phyloP scores from a whole-genome alignment of 257 asterid genomes.

The Lantana camara region DNA sequence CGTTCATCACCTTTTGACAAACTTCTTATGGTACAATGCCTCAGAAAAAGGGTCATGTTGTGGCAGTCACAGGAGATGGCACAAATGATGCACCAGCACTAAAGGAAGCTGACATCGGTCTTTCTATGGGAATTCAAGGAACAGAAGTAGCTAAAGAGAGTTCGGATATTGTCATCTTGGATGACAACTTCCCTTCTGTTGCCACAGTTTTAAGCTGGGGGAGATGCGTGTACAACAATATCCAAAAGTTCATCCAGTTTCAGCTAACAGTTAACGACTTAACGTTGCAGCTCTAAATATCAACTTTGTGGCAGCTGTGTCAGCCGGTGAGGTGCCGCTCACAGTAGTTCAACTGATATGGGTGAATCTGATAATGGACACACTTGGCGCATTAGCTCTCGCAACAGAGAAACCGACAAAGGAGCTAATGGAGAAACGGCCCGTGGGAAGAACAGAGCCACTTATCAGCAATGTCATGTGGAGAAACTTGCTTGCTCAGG shows the following conservation, averaged over 20 bases:
- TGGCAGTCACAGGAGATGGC: constrained; percentile 63
- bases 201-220: constrained; percentile 31
- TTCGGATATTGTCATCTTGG: constrained; percentile 60
- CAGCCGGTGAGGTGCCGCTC: constrained; percentile 55
- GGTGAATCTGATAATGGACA: constrained; percentile 43
- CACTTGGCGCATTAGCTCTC: constrained; percentile 41
- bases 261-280: constrained; percentile 51
- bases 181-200: constrained; percentile 52
- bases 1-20: constrained; percentile 64
- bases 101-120: constrained; percentile 58
- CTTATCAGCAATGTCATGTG: constrained; percentile 36
- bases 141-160: constrained; percentile 55
- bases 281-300: constrained; percentile 51
- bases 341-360: constrained; percentile 52
- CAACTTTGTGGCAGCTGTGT: constrained; percentile 52
- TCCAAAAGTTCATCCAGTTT: constrained; percentile 58
- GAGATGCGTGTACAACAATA: constrained; percentile 46
- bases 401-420: constrained; percentile 35
- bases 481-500: constrained; percentile 34
- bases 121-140: constrained; percentile 65
- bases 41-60: constrained; percentile 59
- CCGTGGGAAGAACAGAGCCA: constrained; percentile 31
- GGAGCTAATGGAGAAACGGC: constrained; percentile 25
- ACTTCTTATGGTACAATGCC: constrained; percentile 60
- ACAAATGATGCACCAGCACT: constrained; percentile 58